A percentile compares a stretch with the other conserved stretches of the same genome.
Conservation (phyloP, 2,329 filamentous ascomycete species). For the Rhinocladiella mackenziei region DNA sequence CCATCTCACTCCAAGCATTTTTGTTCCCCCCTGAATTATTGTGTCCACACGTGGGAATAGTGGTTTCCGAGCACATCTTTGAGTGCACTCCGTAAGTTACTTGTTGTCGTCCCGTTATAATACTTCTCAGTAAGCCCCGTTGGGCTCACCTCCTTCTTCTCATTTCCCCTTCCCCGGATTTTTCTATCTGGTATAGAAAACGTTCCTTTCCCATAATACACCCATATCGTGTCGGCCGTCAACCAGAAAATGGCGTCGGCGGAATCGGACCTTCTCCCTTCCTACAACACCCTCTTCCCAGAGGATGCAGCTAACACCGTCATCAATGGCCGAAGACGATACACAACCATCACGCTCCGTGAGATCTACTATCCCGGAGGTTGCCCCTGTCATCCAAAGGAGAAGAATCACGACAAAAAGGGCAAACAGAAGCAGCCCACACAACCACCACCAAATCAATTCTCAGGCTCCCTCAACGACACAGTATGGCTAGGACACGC, state of each 20-base stretch:
- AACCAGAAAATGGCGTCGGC: conserved; percentile 10
- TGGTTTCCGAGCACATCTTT: too few species aligned
- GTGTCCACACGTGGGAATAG: too few species aligned
- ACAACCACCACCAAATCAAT: conserved; percentile 3
- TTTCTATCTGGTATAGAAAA: not conserved
- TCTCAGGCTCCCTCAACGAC: conserved; percentile 11
- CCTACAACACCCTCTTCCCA: conserved; percentile 24
- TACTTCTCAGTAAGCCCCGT: conserved; percentile 7
- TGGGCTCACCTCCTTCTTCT: conserved; percentile 1
- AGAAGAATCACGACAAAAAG: conserved; percentile 16
- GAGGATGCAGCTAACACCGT: conserved; percentile 21
- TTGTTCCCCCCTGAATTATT: not conserved
- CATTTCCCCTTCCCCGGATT: conserved; percentile 4
- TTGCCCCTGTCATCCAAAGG: conserved; percentile 27
- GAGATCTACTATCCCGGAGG: conserved; percentile 27
- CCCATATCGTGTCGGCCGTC: not conserved
- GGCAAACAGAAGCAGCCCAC: conserved; percentile 18
- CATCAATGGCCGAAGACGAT: conserved; percentile 22
- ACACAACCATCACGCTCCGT: conserved; percentile 29
- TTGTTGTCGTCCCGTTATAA: conserved; percentile 4
- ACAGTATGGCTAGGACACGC: conserved; percentile 23
- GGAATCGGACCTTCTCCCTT: conserved; percentile 13
- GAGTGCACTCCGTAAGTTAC: too few species aligned
- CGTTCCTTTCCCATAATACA: not conserved
- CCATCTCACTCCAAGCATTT: too few species aligned